Evolutionary conservation across 2,329 filamentous ascomycete species (phyloP).

Genomic region (Colletotrichum brevisporum): DNA sequence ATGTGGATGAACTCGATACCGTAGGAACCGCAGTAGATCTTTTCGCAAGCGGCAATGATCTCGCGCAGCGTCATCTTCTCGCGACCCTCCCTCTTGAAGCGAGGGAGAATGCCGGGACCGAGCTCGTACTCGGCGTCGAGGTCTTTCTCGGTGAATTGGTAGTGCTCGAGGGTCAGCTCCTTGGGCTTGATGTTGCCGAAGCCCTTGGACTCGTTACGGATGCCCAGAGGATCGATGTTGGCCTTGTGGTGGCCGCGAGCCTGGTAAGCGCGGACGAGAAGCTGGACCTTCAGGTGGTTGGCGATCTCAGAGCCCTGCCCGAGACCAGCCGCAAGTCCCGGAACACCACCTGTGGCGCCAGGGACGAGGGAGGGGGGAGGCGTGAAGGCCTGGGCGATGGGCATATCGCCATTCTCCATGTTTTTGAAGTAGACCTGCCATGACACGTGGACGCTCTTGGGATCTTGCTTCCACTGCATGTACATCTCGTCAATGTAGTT

Average conservation of each 20-base stretch:
- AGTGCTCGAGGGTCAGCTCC: slow-evolving; percentile 93
- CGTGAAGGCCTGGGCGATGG: slow-evolving; percentile 96
- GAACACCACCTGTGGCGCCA: slow-evolving; percentile 82
- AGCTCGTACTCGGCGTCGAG: slow-evolving; percentile 92
- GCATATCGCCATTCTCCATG: slow-evolving; percentile 98
- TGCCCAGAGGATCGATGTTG: slow-evolving; percentile 95
- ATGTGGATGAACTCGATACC: slow-evolving; percentile 99
- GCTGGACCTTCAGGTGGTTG: slow-evolving; percentile 98
- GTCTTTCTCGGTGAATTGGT: slow-evolving; percentile 95
- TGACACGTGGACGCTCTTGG: slow-evolving; percentile 93
- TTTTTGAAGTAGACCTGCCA: slow-evolving; percentile 99
- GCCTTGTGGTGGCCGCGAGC: slow-evolving; percentile 98
- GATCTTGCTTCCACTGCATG: slow-evolving; percentile 95
- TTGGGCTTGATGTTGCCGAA: slow-evolving; percentile 91
- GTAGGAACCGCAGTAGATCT: slow-evolving; percentile 97
- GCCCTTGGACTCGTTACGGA: slow-evolving; percentile 86
- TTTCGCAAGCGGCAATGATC: slow-evolving; percentile 93
- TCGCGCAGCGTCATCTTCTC: slow-evolving; percentile 98
- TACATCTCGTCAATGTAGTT: slow-evolving; percentile 99
- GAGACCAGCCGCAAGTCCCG: slow-evolving; percentile 78
- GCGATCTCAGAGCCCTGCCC: slow-evolving; percentile 84
- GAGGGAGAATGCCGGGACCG: slow-evolving; percentile 93
- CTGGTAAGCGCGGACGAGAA: slow-evolving; percentile 97
- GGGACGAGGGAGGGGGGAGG: slow-evolving; percentile 94
- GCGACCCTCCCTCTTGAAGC: slow-evolving; percentile 89